phyloP scores from a whole-genome alignment of 805 yeast species.

The Trichomonascus vanleenenianus region DNA sequence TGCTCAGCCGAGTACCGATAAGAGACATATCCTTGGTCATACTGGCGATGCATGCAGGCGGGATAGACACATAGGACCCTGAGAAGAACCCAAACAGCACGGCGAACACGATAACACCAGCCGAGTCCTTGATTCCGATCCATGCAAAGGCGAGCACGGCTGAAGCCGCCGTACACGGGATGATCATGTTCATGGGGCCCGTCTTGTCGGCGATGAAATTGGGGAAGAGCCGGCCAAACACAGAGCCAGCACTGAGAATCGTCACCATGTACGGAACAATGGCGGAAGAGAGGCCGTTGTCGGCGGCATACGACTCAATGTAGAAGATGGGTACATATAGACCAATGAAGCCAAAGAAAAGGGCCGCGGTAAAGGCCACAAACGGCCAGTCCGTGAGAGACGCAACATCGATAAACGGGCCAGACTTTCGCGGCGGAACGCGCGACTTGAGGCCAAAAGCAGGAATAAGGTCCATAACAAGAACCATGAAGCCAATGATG shows the following conservation, averaged over 20 bases:
- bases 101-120: slow-evolving; percentile 23
- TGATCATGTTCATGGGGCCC: slow-evolving; percentile 38
- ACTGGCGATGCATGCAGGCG: slow-evolving; percentile 24
- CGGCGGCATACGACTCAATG: slow-evolving; percentile 25
- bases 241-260: slow-evolving; percentile 30
- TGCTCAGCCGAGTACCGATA: slow-evolving; percentile 43
- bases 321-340: slow-evolving; percentile 28
- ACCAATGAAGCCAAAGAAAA: slow-evolving; percentile 34
- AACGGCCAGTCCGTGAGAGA: slow-evolving; percentile 17
- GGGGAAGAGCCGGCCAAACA: slow-evolving; percentile 42
- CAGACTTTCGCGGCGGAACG: slow-evolving; percentile 22
- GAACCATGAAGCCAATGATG: slow-evolving; percentile 35
- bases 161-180: slow-evolving; percentile 21
- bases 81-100: slow-evolving; percentile 26
- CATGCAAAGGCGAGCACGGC: slow-evolving; percentile 16
- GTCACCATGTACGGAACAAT: slow-evolving; percentile 25
- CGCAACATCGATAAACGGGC: slow-evolving; percentile 17
- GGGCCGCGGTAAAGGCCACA: slow-evolving; percentile 15
- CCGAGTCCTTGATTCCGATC: slow-evolving; percentile 19
- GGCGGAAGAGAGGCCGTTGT: slow-evolving; percentile 16
- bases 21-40: slow-evolving; percentile 37
- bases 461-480: slow-evolving; percentile 21
- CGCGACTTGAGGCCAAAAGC: slow-evolving; percentile 18
- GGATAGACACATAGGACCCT: slow-evolving; percentile 26
- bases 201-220: slow-evolving; percentile 40